phyloP scores from a whole-genome alignment of 78 protist species.

The Diacronema lutheri region DNA sequence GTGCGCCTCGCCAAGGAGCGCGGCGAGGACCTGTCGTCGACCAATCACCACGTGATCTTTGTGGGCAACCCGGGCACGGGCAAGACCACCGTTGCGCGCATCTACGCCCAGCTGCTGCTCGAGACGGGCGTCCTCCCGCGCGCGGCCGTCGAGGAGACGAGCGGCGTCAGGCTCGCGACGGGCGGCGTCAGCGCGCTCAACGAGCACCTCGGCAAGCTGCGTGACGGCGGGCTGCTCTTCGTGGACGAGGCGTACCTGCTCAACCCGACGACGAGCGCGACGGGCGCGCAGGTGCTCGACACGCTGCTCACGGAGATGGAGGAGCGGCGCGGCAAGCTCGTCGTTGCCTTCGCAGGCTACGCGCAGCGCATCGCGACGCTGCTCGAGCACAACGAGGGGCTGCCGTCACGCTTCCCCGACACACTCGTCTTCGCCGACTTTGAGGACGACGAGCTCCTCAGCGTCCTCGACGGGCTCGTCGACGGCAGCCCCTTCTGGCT shows the following conservation, averaged over 20 bases:
- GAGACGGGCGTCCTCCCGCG: not conserved
- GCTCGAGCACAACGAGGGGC: not conserved
- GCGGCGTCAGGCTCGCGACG: not conserved
- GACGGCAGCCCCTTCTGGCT: not conserved
- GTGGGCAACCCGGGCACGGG: slow-evolving; percentile 39
- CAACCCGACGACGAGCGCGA: not conserved
- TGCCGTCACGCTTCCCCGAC: not conserved
- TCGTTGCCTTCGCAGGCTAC: not conserved
- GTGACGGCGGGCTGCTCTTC: slow-evolving; percentile 34
- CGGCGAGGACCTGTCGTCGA: too few species aligned
- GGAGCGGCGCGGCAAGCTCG: not conserved
- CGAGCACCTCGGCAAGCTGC: not conserved
- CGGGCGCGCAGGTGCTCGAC: not conserved
- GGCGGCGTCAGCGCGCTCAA: not conserved
- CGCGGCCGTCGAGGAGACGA: not conserved
- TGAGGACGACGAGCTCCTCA: not conserved
- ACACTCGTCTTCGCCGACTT: not conserved
- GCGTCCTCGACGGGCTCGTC: not conserved
- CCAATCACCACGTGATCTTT: not conserved
- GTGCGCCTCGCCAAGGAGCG: too few species aligned
- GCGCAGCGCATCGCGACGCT: slow-evolving; percentile 6
- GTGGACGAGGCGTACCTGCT: slow-evolving; percentile 47
- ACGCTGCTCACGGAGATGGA: not conserved
- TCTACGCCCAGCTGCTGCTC: not conserved
- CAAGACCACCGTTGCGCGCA: slow-evolving; percentile 29